Evolutionary conservation across 2,329 filamentous ascomycete species (phyloP), one percentile per base, ranked within the genome.

Genomic region (Fusarium coffeatum): DNA sequence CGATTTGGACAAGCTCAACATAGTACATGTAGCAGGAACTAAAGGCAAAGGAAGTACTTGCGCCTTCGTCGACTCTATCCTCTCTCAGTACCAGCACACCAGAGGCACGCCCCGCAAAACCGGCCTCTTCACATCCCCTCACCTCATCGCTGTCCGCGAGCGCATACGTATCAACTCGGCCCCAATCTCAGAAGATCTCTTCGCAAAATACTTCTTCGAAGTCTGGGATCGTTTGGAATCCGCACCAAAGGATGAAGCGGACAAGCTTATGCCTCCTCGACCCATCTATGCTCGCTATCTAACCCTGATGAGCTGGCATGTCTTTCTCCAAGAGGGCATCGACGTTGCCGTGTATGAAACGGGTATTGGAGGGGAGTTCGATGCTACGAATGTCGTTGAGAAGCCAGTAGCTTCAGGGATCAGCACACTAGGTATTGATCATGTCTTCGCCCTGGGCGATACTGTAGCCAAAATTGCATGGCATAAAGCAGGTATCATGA

Each of bases 31-130:
- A 27, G 87, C 90, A 25, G 91, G 91, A 8, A 93, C 90, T n/a
- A 93, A 93, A 77, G 91, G 91, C 8, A 93, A 93, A 79, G 91
- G 91, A 28, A 90, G 87, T 73, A 92, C 90, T 2, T 93, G 90
- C 74, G 90, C 90, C 41, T 92, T 90, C 69, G 83, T 88, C 60
- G 84, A 88, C 66, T 88, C 87, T 10, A 88, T 93, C 65, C 84
- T 93, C 46, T 80, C 82, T 18, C 82, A 82, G 55, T 86, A 88
- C 72, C 83, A 82, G 20, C 74, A 74, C 47, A 70, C 70, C 22
- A 68, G 73, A 56, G 59, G 72, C 27, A 69, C 73, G 2, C 83
- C 83, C 28, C 76, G 67, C 55, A 87, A 83, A 70, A 83, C 87
- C 41, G 90, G 90, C 15, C 84, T 92, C 32, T 91, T 90, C 80